Evolutionary conservation across 1,139 yeast genomes (phyloP), one percentile per base, ranked within the genome.

Genomic region (Yamadazyma triangularis): DNA sequence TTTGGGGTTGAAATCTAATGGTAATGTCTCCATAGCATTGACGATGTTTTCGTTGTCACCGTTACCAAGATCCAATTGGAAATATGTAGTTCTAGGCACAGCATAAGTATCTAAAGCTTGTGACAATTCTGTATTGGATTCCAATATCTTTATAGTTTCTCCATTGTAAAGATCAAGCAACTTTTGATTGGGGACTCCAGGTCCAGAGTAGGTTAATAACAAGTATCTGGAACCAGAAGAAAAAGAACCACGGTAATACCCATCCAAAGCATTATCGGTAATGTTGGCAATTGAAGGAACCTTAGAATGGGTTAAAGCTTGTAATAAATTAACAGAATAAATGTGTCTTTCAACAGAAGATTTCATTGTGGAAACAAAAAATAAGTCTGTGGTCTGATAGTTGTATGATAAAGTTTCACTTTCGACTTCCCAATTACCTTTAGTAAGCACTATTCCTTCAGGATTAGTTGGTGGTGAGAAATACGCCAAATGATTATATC

Each of bases 211-310:
- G 10, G 69, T 69, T 33, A 82, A 57, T 28, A 81, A 59, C 20
- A 77, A 62, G 45, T 70, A 82, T 44, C 86, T 65, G 2, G 81
- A 66, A 2, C 88, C 88, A 2, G 79, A 59, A 1, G 89, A 80
- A 44, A 80, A 81, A 2, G 88, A 74, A 1, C 77, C 83, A 5
- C 70, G 51, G 54, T 67, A 87, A 64, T 79, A 84, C 2, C 89
- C 95, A 27, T 73, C 81, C 14, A 56, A 56, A 1, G 66, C 48
- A 1, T 71, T 67, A 40, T 76, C 67, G 4, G 91, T 80, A 20
- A 84, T 57, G 30, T 70, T 70, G 24, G 55, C 54, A 18, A 77
- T 53, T 10, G 59, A 62, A 0, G 66, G 64, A 14, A 50, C 33
- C 5, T 40, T 34, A 32, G 4, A 50, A 2, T 42, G 27, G 10